Evolutionary conservation across 1,139 yeast genomes (phyloP).

Genomic region (Taphrina confusa): DNA sequence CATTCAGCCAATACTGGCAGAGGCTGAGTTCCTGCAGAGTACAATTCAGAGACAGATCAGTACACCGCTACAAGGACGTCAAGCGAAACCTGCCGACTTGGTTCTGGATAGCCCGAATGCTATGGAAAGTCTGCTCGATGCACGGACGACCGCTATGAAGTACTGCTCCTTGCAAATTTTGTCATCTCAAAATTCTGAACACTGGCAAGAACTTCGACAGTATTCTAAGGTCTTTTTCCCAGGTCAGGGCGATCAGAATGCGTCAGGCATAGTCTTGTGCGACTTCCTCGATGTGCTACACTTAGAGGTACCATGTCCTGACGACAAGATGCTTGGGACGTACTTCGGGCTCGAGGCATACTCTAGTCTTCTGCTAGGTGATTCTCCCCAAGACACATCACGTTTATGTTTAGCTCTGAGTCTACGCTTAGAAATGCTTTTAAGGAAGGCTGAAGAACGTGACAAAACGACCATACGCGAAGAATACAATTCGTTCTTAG

Average conservation of each 20-base stretch:
- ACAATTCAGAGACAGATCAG: background rate
- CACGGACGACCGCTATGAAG: background rate
- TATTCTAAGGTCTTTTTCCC: background rate
- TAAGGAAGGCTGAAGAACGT: background rate
- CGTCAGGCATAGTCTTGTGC: constrained; percentile 1
- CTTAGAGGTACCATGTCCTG: background rate
- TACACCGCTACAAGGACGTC: background rate
- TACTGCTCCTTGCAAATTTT: background rate
- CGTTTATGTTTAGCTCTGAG: background rate
- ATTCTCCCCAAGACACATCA: background rate
- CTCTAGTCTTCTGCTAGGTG: background rate
- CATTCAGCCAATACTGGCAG: background rate
- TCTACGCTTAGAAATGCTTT: background rate
- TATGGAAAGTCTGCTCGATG: background rate
- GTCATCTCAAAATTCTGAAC: background rate
- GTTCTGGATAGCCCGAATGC: background rate
- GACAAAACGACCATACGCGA: background rate
- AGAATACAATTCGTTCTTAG: background rate
- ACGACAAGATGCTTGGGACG: background rate
- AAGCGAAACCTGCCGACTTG: too few relatives aligned
- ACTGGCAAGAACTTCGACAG: background rate
- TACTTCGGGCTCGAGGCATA: background rate
- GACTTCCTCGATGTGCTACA: background rate
- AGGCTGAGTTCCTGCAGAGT: background rate
- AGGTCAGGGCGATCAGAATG: background rate